Conservation (phyloP, 768 basidiomycete genomes). For the Mycena epipterygia region DNA sequence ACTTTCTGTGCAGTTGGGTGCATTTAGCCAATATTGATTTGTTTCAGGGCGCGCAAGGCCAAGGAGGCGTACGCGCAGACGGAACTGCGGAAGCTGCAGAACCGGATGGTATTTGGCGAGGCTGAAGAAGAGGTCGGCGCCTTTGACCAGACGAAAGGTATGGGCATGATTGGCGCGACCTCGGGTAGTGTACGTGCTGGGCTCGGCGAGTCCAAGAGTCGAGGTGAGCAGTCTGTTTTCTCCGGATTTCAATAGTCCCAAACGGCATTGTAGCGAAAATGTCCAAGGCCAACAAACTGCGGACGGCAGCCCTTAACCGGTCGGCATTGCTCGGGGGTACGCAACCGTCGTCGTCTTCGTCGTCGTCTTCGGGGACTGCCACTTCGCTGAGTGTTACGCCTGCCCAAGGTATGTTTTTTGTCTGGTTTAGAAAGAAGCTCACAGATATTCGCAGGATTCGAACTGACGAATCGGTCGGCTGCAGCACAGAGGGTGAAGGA, state of each 20-base stretch:
- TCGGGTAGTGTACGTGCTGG: conserved; percentile 93
- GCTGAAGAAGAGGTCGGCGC: conserved; percentile 97
- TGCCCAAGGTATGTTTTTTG: conserved; percentile 79
- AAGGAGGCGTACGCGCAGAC: conserved; percentile 99
- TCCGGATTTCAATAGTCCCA: neutral
- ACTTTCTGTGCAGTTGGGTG: neutral
- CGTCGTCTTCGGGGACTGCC: conserved; percentile 92
- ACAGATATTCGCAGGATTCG: conserved; percentile 73
- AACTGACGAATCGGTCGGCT: conserved; percentile 93
- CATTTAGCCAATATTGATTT: conserved; percentile 5
- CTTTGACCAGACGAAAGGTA: conserved; percentile 96
- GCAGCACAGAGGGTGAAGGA: conserved; percentile 91
- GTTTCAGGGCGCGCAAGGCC: conserved; percentile 89
- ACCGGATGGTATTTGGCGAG: conserved; percentile 96
- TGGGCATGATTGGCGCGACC: conserved; percentile 94
- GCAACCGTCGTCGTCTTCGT: conserved; percentile 78
- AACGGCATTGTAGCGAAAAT: conserved; percentile 81
- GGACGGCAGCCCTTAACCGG: conserved; percentile 86
- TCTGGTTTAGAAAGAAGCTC: conserved; percentile 18
- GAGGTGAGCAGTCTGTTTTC: conserved; percentile 67
- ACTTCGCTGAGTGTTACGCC: conserved; percentile 96
- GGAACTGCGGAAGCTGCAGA: conserved; percentile 96
- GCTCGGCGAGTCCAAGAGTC: conserved; percentile 89
- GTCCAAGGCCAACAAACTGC: conserved; percentile 93
- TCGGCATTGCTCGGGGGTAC: conserved; percentile 69